Percentiles rank a stretch among this genome's conserved stretches.
phyloP scores from a whole-genome alignment of 1,139 yeast species.

The Hansenula anomala region DNA sequence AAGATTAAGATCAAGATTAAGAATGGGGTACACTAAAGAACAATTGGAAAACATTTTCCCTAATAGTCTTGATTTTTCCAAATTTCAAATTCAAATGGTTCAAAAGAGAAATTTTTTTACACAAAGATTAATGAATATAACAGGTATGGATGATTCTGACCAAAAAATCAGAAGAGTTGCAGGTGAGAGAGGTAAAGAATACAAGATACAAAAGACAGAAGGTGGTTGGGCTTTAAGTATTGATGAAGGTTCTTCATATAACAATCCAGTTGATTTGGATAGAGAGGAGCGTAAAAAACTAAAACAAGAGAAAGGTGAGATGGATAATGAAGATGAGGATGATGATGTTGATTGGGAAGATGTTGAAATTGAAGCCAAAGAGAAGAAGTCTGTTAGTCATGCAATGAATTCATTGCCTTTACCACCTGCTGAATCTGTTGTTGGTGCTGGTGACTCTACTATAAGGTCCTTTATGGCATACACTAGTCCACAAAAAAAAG shows the following conservation, averaged over 20 bases:
- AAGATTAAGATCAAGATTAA: conserved; percentile 75
- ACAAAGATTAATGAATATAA: conserved; percentile 76
- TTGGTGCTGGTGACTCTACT: conserved; percentile 9
- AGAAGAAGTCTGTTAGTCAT: conserved; percentile 24
- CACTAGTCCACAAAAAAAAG: conserved; percentile 18
- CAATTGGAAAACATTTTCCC: conserved; percentile 82
- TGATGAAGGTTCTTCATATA: conserved; percentile 33
- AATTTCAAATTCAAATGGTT: conserved; percentile 89
- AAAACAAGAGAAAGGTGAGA: conserved; percentile 22
- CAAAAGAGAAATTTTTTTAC: conserved; percentile 88
- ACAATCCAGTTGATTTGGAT: conserved; percentile 42
- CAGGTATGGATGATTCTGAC: conserved; percentile 70
- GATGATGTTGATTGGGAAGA: conserved; percentile 61
- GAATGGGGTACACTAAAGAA: conserved; percentile 92
- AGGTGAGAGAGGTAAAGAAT: conserved; percentile 75
- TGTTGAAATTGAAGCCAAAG: conserved; percentile 33
- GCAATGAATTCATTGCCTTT: conserved; percentile 34
- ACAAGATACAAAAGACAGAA: conserved; percentile 69
- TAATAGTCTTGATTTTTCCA: conserved; percentile 82
- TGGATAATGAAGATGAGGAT: conserved; percentile 30
- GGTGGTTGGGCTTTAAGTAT: conserved; percentile 84
- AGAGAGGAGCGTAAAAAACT: conserved; percentile 9
- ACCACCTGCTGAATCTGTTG: conserved; percentile 21
- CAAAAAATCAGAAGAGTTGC: conserved; percentile 60
- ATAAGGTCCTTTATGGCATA: conserved; percentile 15